Percentiles rank a stretch among this genome's conserved stretches.
Conservation (phyloP, 345 rosid species). For the Toxicodendron radicans region DNA sequence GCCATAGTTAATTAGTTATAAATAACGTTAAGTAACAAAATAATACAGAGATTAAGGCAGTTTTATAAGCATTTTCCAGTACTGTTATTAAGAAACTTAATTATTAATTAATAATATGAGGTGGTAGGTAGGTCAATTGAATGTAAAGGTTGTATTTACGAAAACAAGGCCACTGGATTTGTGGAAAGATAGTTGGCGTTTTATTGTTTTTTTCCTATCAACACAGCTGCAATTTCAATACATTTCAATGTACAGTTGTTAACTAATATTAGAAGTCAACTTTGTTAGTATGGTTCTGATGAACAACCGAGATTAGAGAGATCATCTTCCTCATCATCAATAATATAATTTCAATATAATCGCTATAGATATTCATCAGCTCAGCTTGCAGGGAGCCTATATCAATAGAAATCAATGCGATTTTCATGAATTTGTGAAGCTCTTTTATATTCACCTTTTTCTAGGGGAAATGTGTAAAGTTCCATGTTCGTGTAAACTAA, state of each 20-base stretch:
- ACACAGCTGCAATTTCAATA: neutral
- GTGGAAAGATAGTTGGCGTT: conserved; percentile 12
- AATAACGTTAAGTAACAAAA: neutral
- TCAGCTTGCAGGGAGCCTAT: too few species aligned
- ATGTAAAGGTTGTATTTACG: neutral
- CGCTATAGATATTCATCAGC: too few species aligned
- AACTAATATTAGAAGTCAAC: neutral
- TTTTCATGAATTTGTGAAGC: too few species aligned
- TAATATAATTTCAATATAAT: too few species aligned
- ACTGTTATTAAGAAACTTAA: too few species aligned
- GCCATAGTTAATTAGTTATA: neutral
- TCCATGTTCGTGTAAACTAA: neutral
- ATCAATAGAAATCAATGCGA: too few species aligned
- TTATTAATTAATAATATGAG: too few species aligned
- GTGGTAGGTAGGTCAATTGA: neutral
- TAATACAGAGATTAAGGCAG: neutral
- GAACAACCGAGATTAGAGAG: neutral
- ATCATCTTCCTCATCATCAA: neutral
- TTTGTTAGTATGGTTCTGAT: neutral
- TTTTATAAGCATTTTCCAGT: neutral
- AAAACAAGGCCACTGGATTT: neutral
- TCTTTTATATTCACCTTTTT: neutral
- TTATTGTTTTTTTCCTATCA: neutral
- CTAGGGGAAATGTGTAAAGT: neutral
- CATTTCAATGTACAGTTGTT: neutral